phyloP scores from a whole-genome alignment of 495 filamentous ascomycete species.

The Platismatia glauca region DNA sequence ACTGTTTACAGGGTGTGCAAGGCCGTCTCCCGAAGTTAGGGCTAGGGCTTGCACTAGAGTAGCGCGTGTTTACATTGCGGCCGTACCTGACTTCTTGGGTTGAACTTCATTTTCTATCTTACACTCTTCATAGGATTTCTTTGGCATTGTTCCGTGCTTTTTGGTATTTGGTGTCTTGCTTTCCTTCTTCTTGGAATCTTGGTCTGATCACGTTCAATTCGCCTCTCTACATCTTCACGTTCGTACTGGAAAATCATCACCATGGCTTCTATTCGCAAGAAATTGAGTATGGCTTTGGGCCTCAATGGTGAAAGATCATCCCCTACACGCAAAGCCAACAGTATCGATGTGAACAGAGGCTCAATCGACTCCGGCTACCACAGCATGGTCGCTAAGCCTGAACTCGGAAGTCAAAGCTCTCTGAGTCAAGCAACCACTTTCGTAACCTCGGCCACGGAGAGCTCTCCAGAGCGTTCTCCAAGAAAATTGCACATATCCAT shows the following conservation, averaged over 20 bases:
- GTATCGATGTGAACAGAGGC: neutral
- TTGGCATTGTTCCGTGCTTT: neutral
- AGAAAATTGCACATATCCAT: neutral
- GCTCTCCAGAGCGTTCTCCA: neutral
- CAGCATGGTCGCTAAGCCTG: neutral
- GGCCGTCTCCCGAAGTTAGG: too few species aligned
- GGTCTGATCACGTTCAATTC: neutral
- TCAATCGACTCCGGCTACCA: slow-evolving; percentile 10
- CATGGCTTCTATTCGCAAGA: slow-evolving; percentile 15
- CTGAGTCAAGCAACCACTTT: neutral
- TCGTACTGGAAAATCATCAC: neutral
- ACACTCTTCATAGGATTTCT: neutral
- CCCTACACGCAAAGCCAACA: neutral
- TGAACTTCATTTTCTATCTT: neutral
- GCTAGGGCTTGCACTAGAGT: neutral
- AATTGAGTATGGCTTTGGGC: slow-evolving; percentile 4
- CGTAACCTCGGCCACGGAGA: neutral
- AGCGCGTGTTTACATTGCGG: slow-evolving; percentile 8
- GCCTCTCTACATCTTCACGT: neutral
- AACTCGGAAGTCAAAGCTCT: neutral
- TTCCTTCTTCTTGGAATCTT: neutral
- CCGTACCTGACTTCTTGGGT: neutral
- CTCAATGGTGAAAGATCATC: neutral
- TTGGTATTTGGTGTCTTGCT: neutral
- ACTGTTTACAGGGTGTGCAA: too few species aligned